These are phyloP conservation scores for Penicillium sumatraense DNA, from an alignment of 2,329 filamentous ascomycete genomes.

Conservation along the genomic window DNA sequence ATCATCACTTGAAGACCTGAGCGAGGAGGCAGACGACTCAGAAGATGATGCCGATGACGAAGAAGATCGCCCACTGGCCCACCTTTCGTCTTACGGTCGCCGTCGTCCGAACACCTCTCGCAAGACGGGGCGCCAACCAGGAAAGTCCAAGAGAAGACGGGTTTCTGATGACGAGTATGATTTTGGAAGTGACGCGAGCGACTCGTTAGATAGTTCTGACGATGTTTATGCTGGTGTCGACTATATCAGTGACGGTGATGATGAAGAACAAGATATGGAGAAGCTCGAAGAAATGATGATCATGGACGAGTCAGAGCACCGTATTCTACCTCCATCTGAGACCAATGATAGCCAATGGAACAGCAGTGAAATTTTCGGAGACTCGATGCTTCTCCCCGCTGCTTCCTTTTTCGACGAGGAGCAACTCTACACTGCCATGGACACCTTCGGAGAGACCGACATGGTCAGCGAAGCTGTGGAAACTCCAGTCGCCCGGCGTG, in stretches of 20 bases:
- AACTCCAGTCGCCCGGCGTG: slow-evolving; percentile 61
- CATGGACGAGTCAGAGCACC: slow-evolving; percentile 50
- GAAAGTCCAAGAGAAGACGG: slow-evolving; percentile 39
- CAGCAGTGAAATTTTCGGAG: slow-evolving; percentile 55
- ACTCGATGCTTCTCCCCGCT: slow-evolving; percentile 45
- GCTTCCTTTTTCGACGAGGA: slow-evolving; percentile 51
- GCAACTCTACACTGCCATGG: slow-evolving; percentile 45
- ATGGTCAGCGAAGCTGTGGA: slow-evolving; percentile 44
- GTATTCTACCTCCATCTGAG: slow-evolving; percentile 31
- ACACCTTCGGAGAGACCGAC: slow-evolving; percentile 43
- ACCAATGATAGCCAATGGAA: slow-evolving; percentile 52
- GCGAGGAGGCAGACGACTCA: slow-evolving; percentile 42
- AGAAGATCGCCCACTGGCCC: slow-evolving; percentile 46
- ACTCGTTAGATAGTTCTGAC: slow-evolving; percentile 55
- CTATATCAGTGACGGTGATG: slow-evolving; percentile 77
- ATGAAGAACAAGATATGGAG: slow-evolving; percentile 78
- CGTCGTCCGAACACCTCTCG: slow-evolving; percentile 34
- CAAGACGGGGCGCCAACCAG: slow-evolving; percentile 47
- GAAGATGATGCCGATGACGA: slow-evolving; percentile 50
- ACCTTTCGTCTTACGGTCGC: slow-evolving; percentile 49
- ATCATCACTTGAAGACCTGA: slow-evolving; percentile 40
- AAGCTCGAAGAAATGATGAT: slow-evolving; percentile 79
- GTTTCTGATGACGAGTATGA: slow-evolving; percentile 40
- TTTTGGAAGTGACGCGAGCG: slow-evolving; percentile 35
- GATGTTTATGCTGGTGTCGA: slow-evolving; percentile 79